Evolutionary conservation across 108 stramenopile species (phyloP).

Genomic region (Nitzschia palea): DNA sequence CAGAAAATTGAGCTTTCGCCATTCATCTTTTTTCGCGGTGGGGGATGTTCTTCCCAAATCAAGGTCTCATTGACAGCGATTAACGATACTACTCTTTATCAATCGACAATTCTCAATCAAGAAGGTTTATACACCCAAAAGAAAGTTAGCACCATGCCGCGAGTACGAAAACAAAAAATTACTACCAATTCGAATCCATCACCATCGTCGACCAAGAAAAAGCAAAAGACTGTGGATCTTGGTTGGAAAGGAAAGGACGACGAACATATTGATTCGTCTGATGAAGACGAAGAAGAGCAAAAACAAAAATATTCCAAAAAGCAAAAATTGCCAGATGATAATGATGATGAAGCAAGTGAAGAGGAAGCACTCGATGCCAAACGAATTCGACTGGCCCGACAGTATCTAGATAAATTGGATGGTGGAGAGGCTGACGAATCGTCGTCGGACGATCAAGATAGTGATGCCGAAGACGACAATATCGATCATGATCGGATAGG

Average conservation of each 20-base stretch:
- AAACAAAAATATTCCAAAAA: neutral
- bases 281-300: conserved; percentile 26
- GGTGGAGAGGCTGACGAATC: conserved; percentile 29
- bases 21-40: neutral
- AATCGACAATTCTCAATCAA: neutral
- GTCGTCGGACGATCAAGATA: conserved; percentile 29
- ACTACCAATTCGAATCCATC: neutral
- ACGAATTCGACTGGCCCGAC: conserved; percentile 70
- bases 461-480: conserved; percentile 40
- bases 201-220: conserved; percentile 11
- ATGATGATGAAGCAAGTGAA: conserved; percentile 51
- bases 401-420: conserved; percentile 73
- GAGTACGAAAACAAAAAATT: conserved; percentile 22
- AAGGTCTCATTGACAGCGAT: neutral
- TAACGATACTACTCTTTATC: no score
- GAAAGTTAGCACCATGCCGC: conserved; percentile 16
- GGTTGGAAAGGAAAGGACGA: conserved; percentile 24
- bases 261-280: conserved; percentile 51
- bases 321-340: conserved; percentile 1
- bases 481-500: conserved; percentile 37
- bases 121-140: neutral
- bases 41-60: neutral
- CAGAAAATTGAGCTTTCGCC: conserved; percentile 6
- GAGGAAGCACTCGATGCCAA: conserved; percentile 83
- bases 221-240: conserved; percentile 37